These are phyloP conservation scores for Noccaea bulbosa DNA, from an alignment of 345 rosid genomes.

Conservation along the genomic window DNA sequence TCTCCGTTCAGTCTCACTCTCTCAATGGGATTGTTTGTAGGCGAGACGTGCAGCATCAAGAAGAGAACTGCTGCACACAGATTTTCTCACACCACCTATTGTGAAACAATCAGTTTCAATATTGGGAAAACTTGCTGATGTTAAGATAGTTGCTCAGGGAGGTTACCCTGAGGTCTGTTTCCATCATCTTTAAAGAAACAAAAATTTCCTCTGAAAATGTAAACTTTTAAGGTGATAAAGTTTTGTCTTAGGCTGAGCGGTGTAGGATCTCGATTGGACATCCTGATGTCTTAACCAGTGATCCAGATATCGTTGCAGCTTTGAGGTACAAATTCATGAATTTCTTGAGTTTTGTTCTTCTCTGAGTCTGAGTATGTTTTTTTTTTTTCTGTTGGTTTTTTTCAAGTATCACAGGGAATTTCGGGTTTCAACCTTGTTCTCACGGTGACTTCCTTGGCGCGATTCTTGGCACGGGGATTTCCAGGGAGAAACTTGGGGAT, in stretches of 20 bases:
- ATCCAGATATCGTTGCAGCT: constrained; percentile 77
- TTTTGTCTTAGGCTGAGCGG: constrained; percentile 76
- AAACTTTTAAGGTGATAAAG: constrained; percentile 17
- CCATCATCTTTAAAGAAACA: background rate
- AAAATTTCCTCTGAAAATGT: background rate
- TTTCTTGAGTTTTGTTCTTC: constrained; percentile 19
- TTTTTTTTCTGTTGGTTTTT: background rate
- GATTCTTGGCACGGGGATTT: constrained; percentile 89
- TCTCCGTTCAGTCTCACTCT: background rate
- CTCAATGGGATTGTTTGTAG: constrained; percentile 40
- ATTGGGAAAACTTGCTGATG: constrained; percentile 66
- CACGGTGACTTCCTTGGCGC: constrained; percentile 96
- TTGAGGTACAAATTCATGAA: constrained; percentile 53
- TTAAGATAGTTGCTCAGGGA: constrained; percentile 73
- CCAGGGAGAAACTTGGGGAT: constrained; percentile 89
- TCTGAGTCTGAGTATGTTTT: constrained; percentile 10
- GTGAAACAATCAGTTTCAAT: constrained; percentile 66
- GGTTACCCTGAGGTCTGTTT: constrained; percentile 84
- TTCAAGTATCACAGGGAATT: constrained; percentile 76
- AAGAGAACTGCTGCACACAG: constrained; percentile 70
- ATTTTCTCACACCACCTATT: constrained; percentile 89
- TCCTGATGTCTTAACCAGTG: constrained; percentile 61
- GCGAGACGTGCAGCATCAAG: constrained; percentile 72
- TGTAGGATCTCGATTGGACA: constrained; percentile 87
- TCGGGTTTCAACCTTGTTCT: constrained; percentile 75